Conservation (phyloP, 495 filamentous ascomycete species). For the Terfezia claveryi region DNA sequence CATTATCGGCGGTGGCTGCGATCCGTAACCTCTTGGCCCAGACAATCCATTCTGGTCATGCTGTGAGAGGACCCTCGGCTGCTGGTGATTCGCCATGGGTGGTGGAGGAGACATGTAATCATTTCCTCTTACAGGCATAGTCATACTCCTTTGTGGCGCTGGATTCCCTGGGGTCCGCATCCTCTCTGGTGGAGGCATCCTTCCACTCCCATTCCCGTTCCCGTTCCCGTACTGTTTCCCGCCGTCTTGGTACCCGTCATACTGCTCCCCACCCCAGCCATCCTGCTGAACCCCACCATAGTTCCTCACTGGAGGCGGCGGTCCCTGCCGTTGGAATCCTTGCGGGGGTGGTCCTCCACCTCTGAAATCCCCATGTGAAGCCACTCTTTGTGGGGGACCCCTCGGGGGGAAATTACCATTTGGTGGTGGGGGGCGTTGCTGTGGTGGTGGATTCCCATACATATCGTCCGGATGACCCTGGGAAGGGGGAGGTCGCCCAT, state of each 20-base stretch:
- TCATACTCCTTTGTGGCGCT: not conserved
- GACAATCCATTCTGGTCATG: not conserved
- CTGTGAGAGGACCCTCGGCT: not conserved
- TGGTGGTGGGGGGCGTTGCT: not conserved
- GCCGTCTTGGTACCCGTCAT: not conserved
- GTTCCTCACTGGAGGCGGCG: constrained; percentile 49
- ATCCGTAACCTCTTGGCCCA: not conserved
- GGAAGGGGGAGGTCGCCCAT: not conserved
- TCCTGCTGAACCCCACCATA: constrained; percentile 27
- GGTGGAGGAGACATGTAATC: not conserved
- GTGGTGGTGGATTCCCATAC: not conserved
- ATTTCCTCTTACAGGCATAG: not conserved
- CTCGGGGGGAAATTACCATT: not conserved
- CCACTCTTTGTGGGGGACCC: constrained; percentile 1
- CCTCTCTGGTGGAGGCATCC: not conserved
- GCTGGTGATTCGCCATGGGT: not conserved
- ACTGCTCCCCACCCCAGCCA: not conserved
- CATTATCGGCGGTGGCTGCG: not conserved
- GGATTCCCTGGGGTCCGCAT: not conserved
- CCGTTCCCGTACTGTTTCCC: not conserved
- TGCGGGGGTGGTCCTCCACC: not conserved
- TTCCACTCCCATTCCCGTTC: not conserved
- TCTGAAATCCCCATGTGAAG: no score
- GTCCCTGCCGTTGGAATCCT: not conserved
- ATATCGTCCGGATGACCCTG: not conserved